Conservation (phyloP, 2,329 filamentous ascomycete species). For the Alternaria metachromatica region DNA sequence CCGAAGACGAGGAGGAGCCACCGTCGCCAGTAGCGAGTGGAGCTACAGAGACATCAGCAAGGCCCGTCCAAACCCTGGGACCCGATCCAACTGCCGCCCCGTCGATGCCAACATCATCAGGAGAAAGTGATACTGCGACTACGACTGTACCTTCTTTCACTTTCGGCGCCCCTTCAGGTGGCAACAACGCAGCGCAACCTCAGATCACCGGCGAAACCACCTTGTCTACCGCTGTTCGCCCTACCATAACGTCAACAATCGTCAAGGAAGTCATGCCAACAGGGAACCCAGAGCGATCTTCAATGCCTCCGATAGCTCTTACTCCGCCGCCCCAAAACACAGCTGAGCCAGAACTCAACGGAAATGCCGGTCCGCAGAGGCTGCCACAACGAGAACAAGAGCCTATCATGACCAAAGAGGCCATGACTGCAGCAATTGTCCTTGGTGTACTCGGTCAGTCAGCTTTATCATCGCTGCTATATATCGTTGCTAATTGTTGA, state of each 20-base stretch:
- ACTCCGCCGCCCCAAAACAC: not conserved
- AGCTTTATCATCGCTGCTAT: not conserved
- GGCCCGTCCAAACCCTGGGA: constrained; percentile 1
- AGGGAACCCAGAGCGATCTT: not conserved
- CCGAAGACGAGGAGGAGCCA: constrained; percentile 20
- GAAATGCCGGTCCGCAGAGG: not conserved
- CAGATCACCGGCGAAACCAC: constrained; percentile 10
- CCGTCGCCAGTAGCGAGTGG: constrained; percentile 14
- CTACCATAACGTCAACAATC: constrained; percentile 4
- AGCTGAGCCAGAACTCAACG: not conserved
- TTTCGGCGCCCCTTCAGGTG: not conserved
- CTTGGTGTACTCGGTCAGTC: constrained; percentile 39
- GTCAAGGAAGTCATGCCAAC: constrained; percentile 1
- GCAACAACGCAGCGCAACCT: constrained; percentile 13
- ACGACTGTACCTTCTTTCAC: constrained; percentile 11
- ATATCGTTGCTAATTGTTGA: constrained; percentile 1
- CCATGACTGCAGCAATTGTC: constrained; percentile 41
- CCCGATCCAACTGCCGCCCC: not conserved
- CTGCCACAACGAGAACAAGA: constrained; percentile 5
- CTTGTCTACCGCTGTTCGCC: not conserved
- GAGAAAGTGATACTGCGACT: not conserved
- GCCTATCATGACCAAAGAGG: constrained; percentile 35
- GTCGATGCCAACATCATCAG: not conserved
- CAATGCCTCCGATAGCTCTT: not conserved
- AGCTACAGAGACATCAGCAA: not conserved